Conservation (phyloP, 2,329 filamentous ascomycete species). For the Fusarium anguioides region DNA sequence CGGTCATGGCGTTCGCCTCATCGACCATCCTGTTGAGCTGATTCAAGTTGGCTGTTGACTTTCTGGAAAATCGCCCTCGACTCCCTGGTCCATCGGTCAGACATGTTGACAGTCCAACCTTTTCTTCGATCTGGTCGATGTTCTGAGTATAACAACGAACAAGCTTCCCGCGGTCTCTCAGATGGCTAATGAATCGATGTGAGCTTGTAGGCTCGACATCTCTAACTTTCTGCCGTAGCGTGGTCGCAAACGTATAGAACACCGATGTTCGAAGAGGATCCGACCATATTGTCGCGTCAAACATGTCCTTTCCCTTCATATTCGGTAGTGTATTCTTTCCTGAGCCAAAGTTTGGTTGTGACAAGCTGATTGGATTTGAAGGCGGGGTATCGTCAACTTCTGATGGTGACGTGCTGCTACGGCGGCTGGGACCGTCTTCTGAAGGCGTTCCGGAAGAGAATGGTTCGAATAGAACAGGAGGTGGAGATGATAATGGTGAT, state of each 20-base stretch:
- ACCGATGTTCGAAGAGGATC: constrained; percentile 75
- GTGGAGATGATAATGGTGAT: constrained; percentile 68
- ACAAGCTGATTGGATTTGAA: constrained; percentile 53
- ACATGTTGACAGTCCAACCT: constrained; percentile 73
- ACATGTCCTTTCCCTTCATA: constrained; percentile 77
- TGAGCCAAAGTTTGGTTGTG: constrained; percentile 51
- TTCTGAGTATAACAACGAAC: constrained; percentile 81
- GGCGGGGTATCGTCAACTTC: constrained; percentile 59
- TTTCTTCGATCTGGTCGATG: constrained; percentile 78
- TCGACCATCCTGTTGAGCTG: constrained; percentile 55
- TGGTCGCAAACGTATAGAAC: constrained; percentile 78
- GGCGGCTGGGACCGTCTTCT: constrained; percentile 50
- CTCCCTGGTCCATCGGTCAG: constrained; percentile 71
- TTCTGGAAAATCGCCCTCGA: constrained; percentile 68
- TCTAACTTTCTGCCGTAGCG: constrained; percentile 71
- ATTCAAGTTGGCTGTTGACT: constrained; percentile 51
- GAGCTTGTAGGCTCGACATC: constrained; percentile 72
- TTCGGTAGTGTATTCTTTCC: constrained; percentile 61
- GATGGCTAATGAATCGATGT: constrained; percentile 74
- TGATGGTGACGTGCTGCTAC: constrained; percentile 55
- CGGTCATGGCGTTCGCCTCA: constrained; percentile 42
- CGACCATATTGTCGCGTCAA: constrained; percentile 76
- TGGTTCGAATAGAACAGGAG: constrained; percentile 63
- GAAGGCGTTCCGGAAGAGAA: constrained; percentile 55
- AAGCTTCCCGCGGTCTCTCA: constrained; percentile 74